Evolutionary conservation across 192 early-diverging fungal species (phyloP), one percentile per base, ranked within the genome.

Genomic region (Funneliformis geosporum): DNA sequence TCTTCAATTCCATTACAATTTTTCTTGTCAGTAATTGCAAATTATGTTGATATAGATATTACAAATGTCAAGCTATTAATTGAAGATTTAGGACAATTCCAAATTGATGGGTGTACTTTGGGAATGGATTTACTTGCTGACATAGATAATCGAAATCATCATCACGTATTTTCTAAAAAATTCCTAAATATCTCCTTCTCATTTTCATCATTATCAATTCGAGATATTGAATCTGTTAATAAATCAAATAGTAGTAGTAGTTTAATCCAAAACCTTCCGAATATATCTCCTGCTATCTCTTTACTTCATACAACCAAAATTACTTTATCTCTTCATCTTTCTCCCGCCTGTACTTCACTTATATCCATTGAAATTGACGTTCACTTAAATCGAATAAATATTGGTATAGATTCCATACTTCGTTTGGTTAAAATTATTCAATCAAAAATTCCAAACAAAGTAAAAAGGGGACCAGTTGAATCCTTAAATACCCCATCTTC

Each of bases 1-100:
- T 87, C 82, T 0, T 84, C 84, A 10, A 72, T 87, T 33, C 86
- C 84, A 25, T 83, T 81, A 18, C 86, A 87, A 59, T 71, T 87
- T 12, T 47, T 87, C 14, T 81, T 87, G 72, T 82, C 82, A 0
- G 81, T 79, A 7, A 44, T 87, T 16, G 80, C 86, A 11, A 85
- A 85, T 39, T 84, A 81, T 80, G 81, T 84, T 28, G 81, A 81
- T 66, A 40, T 87, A 8, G 68, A 82, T 25, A 38, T 84, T 55
- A 47, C 79, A 5, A 60, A 50, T n/a, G 33, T 84, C 8, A 43
- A 74, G 1, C 16, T 84, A 16, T 55, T 67, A n/a, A 39, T 84
- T 5, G 79, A 82, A 43, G 69, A 80, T 38, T 39, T 76, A 10
- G 76, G 68, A 12, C 38, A 64, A 5, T 73, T 83, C 27, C 68